A percentile compares a stretch with the other conserved stretches of the same genome.
Conservation (phyloP, 441 rosid species). For the Erodium texanum region DNA sequence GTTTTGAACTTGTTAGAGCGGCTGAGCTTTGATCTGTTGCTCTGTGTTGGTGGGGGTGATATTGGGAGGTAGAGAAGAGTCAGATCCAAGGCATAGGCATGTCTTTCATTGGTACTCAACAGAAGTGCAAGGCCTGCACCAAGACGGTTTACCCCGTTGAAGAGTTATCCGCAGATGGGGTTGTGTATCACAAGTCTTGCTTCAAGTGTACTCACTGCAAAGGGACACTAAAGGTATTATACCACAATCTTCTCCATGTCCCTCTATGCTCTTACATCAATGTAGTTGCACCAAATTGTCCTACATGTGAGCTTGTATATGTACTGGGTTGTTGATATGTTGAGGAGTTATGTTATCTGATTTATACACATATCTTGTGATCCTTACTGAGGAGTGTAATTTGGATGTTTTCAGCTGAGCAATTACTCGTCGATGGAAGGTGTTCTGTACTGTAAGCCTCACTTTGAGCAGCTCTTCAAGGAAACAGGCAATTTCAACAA, state of each 20-base stretch:
- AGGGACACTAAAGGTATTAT: conserved; percentile 63
- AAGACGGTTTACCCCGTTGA: conserved; percentile 94
- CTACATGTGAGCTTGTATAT: no score
- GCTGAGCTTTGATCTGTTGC: conserved; percentile 1
- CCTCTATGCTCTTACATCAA: background rate
- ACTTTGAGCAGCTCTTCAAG: conserved; percentile 91
- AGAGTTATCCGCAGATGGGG: conserved; percentile 82
- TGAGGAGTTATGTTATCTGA: background rate
- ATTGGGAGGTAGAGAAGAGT: conserved; percentile 13
- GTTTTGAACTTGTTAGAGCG: background rate
- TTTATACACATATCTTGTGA: conserved; percentile 3
- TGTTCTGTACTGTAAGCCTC: conserved; percentile 90
- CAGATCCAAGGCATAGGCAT: conserved; percentile 33
- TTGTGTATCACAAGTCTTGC: conserved; percentile 80
- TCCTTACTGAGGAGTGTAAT: conserved; percentile 11
- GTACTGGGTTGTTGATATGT: background rate
- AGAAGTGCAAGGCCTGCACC: conserved; percentile 90
- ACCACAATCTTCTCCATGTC: background rate
- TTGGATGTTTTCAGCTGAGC: conserved; percentile 60
- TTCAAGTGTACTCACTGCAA: conserved; percentile 92
- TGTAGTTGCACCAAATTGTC: no score
- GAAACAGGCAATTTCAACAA: conserved; percentile 83
- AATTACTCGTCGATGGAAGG: conserved; percentile 97
- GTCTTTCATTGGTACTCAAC: conserved; percentile 89
- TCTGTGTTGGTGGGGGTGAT: background rate